A percentile compares a stretch with the other conserved stretches of the same genome.
phyloP scores from a whole-genome alignment of 2,329 filamentous ascomycete species.

The Torrubiellomyces zombiae region DNA sequence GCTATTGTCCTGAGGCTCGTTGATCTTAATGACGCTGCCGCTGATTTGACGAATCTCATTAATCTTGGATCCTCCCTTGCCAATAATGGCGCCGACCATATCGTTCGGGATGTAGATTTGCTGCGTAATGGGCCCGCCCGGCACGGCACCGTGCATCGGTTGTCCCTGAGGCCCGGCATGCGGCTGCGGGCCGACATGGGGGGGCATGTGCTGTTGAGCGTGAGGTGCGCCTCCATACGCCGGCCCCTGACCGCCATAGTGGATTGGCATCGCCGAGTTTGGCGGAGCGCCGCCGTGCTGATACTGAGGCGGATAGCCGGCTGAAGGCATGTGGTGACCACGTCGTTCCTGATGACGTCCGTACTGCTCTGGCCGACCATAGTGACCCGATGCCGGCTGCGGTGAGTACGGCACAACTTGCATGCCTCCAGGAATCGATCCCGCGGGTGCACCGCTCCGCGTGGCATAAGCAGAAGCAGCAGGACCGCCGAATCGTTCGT shows the following conservation, averaged over 20 bases:
- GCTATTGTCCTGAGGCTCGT: conserved; percentile 96
- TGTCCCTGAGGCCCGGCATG: conserved; percentile 53
- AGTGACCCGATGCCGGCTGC: conserved; percentile 82
- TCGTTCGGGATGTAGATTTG: conserved; percentile 99
- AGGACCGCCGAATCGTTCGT: conserved; percentile 88
- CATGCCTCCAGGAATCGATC: conserved; percentile 91
- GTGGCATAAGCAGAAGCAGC: conserved; percentile 96
- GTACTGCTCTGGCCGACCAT: conserved; percentile 78
- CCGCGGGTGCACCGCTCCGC: conserved; percentile 80
- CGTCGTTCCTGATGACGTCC: conserved; percentile 56
- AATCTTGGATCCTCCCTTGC: conserved; percentile 97
- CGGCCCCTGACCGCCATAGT: conserved; percentile 60
- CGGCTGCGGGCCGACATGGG: conserved; percentile 38
- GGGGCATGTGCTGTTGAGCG: conserved; percentile 55
- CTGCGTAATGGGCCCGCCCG: conserved; percentile 61
- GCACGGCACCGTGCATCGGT: conserved; percentile 51
- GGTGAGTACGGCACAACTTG: conserved; percentile 97
- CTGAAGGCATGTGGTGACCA: conserved; percentile 58
- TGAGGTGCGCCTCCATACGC: conserved; percentile 64
- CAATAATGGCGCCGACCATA: conserved; percentile 98
- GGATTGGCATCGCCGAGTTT: conserved; percentile 49
- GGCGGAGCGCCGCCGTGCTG: conserved; percentile 45
- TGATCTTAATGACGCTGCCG: conserved; percentile 98
- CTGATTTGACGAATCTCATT: conserved; percentile 96
- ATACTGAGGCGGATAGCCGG: conserved; percentile 56